Base-by-base conservation (phyloP, 2,329 filamentous ascomycete species). In the Byssoonygena ceratinophila region DNA sequence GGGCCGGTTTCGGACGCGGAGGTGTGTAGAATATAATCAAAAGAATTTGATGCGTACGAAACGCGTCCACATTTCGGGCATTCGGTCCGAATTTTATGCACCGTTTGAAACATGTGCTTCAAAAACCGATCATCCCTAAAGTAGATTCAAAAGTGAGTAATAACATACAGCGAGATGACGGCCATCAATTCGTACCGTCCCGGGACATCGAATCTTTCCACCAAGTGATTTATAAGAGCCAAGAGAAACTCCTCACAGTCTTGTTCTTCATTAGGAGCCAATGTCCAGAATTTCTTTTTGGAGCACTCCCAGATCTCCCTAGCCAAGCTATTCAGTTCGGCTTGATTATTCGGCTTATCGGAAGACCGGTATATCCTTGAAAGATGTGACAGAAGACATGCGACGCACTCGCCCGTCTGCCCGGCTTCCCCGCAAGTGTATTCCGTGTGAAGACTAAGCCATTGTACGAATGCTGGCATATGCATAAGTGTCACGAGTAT, bases 391-490 rank as follows among this genome's bases (percentile, higher is more conserved):
- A 57, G 14, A 23, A 51, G 27, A 27, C 53, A 58, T 22, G 45
- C 45, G 18, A 54, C 23, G 23, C 53, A 57, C 22, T 25, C 20
- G 8, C 18, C 23, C n/a, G 36, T 37, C n/a, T 14, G 8, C 12
- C 14, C n/a, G 6, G 12, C 16, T 20, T 40, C 16, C 18, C 12
- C 12, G 25, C 54, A 52, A 29, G 12, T 7, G 39, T 29, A 23
- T 5, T 29, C 4, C 11, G 34, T 14, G 44, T 59, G 57, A 22
- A 44, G 5, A 11, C 12, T n/a, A 20, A 58, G 41, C 54, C 52
- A 56, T 16, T 57, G 49, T 12, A 54, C 44, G 37, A 59, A 39
- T 6, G 46, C 40, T 9, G 55, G 55, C 23, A 54, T 45, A 40
- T 56, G 55, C 22, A 59, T 40, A 1, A 59, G 29, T 18, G 46